Conservation (phyloP, 2,329 filamentous ascomycete species). For the Fusarium scirpi region DNA sequence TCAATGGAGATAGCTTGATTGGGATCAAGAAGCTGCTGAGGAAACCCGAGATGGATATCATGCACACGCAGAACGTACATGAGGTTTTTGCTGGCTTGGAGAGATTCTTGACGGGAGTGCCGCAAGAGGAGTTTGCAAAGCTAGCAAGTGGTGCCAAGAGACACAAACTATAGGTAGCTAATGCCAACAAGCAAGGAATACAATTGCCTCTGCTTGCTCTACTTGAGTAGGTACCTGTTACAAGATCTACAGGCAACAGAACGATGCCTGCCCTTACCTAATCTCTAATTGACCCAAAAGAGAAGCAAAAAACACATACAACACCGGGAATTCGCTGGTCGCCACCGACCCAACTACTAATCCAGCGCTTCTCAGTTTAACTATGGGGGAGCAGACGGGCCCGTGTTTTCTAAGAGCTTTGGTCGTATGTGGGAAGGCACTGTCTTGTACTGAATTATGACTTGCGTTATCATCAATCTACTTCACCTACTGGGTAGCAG, state of each 20-base stretch:
- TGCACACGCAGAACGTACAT: conserved; percentile 81
- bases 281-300: not conserved
- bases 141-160: conserved; percentile 89
- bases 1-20: conserved; percentile 82
- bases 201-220: not conserved
- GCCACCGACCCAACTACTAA: not conserved
- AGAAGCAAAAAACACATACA: conserved; percentile 1
- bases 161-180: conserved; percentile 81
- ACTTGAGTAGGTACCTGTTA: not conserved
- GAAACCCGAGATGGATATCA: conserved; percentile 74
- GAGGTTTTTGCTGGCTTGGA: conserved; percentile 91
- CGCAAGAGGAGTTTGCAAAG: conserved; percentile 89
- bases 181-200: not conserved
- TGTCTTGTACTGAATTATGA: not conserved
- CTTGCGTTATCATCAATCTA: not conserved
- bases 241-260: not conserved
- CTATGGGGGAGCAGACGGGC: conserved; percentile 12
- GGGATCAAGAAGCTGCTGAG: conserved; percentile 88
- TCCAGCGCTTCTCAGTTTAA: conserved; percentile 3
- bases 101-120: conserved; percentile 81
- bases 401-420: conserved; percentile 19
- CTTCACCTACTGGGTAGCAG: not conserved
- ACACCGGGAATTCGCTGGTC: conserved; percentile 14
- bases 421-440: conserved; percentile 3
- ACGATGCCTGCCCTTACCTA: not conserved